phyloP scores from a whole-genome alignment of 176 grass and related monocot species.

The Calamus simplicifolius region DNA sequence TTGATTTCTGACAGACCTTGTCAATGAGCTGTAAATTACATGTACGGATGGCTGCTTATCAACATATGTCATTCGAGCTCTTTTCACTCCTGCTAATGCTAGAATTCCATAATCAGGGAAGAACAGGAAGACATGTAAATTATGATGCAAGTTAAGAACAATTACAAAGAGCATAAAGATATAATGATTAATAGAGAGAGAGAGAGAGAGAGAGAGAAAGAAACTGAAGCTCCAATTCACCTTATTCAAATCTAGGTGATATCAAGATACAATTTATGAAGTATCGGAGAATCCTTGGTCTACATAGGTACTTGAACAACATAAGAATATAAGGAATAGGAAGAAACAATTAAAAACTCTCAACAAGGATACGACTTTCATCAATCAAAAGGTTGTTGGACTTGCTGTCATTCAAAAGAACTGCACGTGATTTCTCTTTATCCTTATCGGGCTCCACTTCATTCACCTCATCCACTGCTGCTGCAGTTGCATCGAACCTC shows the following conservation, averaged over 20 bases:
- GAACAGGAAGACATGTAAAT: constrained; percentile 6
- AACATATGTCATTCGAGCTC: constrained; percentile 35
- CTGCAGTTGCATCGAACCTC: constrained; percentile 8
- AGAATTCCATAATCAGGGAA: constrained; percentile 54
- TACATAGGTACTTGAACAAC: constrained; percentile 2
- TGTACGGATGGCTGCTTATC: constrained; percentile 57
- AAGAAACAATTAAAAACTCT: constrained; percentile 1
- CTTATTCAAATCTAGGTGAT: too few species aligned
- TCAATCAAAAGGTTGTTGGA: constrained; percentile 21
- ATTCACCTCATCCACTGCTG: not conserved
- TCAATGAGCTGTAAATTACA: constrained; percentile 62
- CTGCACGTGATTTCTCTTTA: constrained; percentile 4
- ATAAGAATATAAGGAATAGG: constrained; percentile 16
- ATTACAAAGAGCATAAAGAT: too few species aligned
- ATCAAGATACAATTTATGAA: too few species aligned
- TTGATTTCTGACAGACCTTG: constrained; percentile 14
- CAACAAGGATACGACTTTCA: constrained; percentile 75
- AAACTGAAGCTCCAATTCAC: too few species aligned
- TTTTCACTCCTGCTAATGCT: constrained; percentile 81
- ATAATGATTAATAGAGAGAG: too few species aligned
- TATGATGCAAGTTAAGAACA: not conserved
- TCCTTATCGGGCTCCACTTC: constrained; percentile 14
- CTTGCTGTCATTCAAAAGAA: constrained; percentile 15
- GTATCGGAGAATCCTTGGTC: too few species aligned
- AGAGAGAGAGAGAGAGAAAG: too few species aligned